Conservation (phyloP, 1,284 basidiomycete species). For the Ceratobasidium theobromae region DNA sequence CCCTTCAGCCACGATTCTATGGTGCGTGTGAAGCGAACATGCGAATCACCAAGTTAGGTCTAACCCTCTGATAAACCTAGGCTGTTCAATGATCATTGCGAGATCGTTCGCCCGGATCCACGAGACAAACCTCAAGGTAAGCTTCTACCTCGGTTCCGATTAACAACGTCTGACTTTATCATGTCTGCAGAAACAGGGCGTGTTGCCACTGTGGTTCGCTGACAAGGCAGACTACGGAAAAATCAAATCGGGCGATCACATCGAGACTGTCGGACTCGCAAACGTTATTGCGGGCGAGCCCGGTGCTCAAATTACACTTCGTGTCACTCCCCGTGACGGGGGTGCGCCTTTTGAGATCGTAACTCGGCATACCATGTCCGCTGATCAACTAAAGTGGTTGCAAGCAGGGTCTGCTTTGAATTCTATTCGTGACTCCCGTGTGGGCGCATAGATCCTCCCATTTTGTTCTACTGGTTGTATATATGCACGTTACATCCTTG, state of each 20-base stretch:
- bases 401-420: constrained; percentile 86
- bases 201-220: constrained; percentile 89
- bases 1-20: constrained; percentile 95
- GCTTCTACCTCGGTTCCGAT: constrained; percentile 33
- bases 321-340: constrained; percentile 62
- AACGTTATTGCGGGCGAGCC: constrained; percentile 56
- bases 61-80: constrained; percentile 47
- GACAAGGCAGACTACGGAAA: constrained; percentile 81
- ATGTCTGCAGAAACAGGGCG: constrained; percentile 80
- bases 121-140: constrained; percentile 92
- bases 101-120: constrained; percentile 98
- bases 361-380: constrained; percentile 85
- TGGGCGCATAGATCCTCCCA: background rate
- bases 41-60: constrained; percentile 15
- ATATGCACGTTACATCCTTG: background rate
- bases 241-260: constrained; percentile 76
- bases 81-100: constrained; percentile 80
- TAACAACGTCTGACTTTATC: background rate
- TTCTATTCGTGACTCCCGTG: constrained; percentile 51
- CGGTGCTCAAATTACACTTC: constrained; percentile 59
- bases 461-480: background rate
- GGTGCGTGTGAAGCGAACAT: constrained; percentile 50
- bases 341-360: constrained; percentile 68
- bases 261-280: constrained; percentile 58
- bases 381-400: constrained; percentile 87